These are phyloP conservation scores for Exophiala dermatitidis DNA, from an alignment of 2,329 filamentous ascomycete genomes.

Conservation along the genomic window DNA sequence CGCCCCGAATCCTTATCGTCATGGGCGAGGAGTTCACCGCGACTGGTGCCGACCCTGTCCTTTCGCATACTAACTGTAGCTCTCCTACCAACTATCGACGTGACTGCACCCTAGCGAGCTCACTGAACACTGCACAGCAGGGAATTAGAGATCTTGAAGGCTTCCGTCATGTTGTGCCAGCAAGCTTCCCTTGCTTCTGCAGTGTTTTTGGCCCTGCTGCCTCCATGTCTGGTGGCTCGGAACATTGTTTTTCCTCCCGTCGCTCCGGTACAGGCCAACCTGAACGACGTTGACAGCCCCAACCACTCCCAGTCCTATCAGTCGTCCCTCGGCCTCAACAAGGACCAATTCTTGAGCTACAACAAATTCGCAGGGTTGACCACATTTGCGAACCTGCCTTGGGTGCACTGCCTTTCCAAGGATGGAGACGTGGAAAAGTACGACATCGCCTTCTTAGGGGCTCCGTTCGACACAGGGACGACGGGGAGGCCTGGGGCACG, in stretches of 20 bases:
- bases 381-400: conserved; percentile 33
- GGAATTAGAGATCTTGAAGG: too few species aligned
- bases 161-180: conserved; percentile 5
- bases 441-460: conserved; percentile 43
- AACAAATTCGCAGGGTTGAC: conserved; percentile 37
- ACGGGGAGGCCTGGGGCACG: conserved; percentile 48
- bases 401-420: conserved; percentile 30
- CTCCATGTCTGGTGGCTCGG: conserved; percentile 9
- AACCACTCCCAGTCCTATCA: conserved; percentile 3
- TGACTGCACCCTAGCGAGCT: not conserved
- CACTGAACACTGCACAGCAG: too few species aligned
- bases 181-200: not conserved
- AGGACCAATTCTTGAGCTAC: conserved; percentile 37
- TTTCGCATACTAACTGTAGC: too few species aligned
- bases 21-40: too few species aligned
- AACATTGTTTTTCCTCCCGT: conserved; percentile 31
- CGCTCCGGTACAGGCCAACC: conserved; percentile 23
- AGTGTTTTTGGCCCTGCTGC: conserved; percentile 3
- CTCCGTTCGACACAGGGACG: conserved; percentile 47
- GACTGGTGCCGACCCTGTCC: too few species aligned
- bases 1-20: too few species aligned
- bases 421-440: conserved; percentile 27
- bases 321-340: conserved; percentile 23
- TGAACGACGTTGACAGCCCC: not conserved
- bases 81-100: not conserved